These are phyloP conservation scores for Rhodotorula mucilaginosa DNA, from an alignment of 1,284 basidiomycete species.

Conservation along the genomic window DNA sequence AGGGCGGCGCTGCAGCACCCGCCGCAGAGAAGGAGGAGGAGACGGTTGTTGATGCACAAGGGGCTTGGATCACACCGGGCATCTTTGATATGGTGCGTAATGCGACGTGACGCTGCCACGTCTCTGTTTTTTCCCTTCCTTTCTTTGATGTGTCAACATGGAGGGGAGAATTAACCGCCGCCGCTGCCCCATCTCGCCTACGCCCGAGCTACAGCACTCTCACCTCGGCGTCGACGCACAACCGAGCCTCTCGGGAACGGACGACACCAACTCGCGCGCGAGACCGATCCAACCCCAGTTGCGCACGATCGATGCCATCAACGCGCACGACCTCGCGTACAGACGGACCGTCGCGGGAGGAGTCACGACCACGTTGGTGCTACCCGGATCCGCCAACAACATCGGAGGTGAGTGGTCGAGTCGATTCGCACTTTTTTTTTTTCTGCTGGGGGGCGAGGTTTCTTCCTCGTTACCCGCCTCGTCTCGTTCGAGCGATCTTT, in stretches of 20 bases:
- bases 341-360: conserved; percentile 61
- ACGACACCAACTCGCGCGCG: conserved; percentile 25
- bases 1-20: conserved; percentile 31
- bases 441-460: too few species aligned
- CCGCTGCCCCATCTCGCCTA: too few species aligned
- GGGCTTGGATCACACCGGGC: conserved; percentile 55
- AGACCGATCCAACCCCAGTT: conserved; percentile 57
- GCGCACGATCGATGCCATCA: conserved; percentile 61
- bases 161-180: too few species aligned
- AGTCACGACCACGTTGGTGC: conserved; percentile 66
- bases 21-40: conserved; percentile 33
- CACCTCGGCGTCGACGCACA: conserved; percentile 69
- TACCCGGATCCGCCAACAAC: conserved; percentile 62
- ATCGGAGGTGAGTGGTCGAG: conserved; percentile 55
- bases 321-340: conserved; percentile 63
- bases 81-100: conserved; percentile 36
- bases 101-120: too few species aligned
- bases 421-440: too few species aligned
- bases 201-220: conserved; percentile 55
- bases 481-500: too few species aligned
- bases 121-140: neutral
- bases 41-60: conserved; percentile 49
- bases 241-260: conserved; percentile 58
- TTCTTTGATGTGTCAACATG: neutral
- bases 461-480: too few species aligned